phyloP scores from a whole-genome alignment of 2,329 filamentous ascomycete genomes.

The Eutypella sp. region DNA sequence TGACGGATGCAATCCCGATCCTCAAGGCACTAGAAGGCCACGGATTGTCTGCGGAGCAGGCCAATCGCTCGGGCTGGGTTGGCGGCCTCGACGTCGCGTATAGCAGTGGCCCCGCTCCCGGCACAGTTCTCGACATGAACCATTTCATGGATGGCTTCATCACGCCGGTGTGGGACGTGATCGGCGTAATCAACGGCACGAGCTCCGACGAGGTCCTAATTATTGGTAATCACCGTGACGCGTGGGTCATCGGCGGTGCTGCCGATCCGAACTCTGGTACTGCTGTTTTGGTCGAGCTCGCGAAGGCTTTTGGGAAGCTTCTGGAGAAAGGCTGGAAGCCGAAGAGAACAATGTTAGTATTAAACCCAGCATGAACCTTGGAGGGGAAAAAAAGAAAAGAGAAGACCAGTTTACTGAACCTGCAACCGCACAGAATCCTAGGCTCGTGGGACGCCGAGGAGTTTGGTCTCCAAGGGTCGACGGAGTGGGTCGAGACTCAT shows the following conservation, averaged over 20 bases:
- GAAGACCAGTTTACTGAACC: too few species aligned
- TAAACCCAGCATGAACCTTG: too few species aligned
- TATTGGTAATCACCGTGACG: conserved; percentile 49
- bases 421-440: conserved; percentile 13
- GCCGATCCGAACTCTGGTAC: conserved; percentile 48
- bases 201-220: conserved; percentile 38
- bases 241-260: conserved; percentile 49
- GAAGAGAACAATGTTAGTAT: conserved; percentile 37
- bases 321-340: conserved; percentile 46
- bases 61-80: conserved; percentile 2
- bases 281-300: conserved; percentile 43
- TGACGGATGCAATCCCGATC: conserved; percentile 4
- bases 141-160: conserved; percentile 17
- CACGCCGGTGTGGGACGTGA: conserved; percentile 25
- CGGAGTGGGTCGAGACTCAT: conserved; percentile 7
- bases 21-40: conserved; percentile 3
- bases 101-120: conserved; percentile 5
- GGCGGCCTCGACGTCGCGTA: conserved; percentile 5
- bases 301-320: conserved; percentile 43
- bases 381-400: too few species aligned
- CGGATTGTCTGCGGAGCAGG: conserved; percentile 2
- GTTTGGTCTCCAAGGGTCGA: conserved; percentile 14
- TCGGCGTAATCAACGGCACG: conserved; percentile 36
- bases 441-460: conserved; percentile 32
- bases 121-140: conserved; percentile 3